Base-by-base conservation (phyloP, 306 rosid genomes). In the Gastrolobium villosum region DNA sequence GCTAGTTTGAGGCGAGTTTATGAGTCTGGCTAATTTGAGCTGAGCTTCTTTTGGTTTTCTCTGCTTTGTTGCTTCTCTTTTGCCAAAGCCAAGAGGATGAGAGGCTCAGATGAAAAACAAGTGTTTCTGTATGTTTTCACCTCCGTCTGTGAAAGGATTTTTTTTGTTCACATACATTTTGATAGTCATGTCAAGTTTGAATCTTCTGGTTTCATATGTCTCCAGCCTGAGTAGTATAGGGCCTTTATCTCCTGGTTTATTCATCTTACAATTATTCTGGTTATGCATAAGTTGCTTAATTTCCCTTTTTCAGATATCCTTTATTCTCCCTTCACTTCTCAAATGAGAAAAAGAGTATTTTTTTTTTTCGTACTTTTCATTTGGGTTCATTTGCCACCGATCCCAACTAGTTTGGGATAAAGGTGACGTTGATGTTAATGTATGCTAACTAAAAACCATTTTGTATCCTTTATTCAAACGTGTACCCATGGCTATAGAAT, bases 391-490 rank as follows among this genome's bases (percentile, higher is more conserved):
- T 1, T 20, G 26, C 26, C 26, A 20, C 26, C 1, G 26, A 20
- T 20, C 26, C 26, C 26, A 20, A 20, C 26, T 20, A 20, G 26
- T 20, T 20, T 20, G 26, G 26, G 26, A 20, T 20, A 20, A 20
- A 20, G 26, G 26, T 20, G 26, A 20, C 1, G 26, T 70, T 36
- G 9, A 48, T 8, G 35, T 60, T 65, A 69, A 14, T 28, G 56
- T 75, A 55, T 40, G 57, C 62, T 64, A 72, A 40, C 76, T 20
- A 37, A 32, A 43, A 37, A 14, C 2, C 30, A 2, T 52, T 57
- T 66, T 57, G 6, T 50, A 28, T 73, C 81, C 37, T 49, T 50
- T 73, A 31, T 78, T 65, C 70, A 45, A 14, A 77, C 50, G 48
- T 49, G 10, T 50, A 14, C 7, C 6, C 45, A 49, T 14, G 8